phyloP scores from a whole-genome alignment of 2,329 filamentous ascomycete species.

The Tolypocladium amazonense region DNA sequence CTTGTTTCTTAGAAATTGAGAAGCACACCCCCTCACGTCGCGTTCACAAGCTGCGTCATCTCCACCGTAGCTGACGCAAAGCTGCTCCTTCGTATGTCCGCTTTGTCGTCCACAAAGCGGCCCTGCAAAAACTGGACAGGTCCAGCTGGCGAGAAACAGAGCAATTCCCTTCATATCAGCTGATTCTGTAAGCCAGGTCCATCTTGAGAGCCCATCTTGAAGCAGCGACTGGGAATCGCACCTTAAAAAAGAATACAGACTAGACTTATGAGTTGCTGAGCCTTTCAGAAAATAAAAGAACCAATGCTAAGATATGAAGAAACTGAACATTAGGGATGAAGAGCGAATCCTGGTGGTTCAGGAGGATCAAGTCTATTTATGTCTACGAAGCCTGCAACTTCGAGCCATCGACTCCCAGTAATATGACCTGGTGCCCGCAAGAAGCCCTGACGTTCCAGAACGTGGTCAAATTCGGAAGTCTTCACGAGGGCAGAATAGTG shows the following conservation, averaged over 20 bases:
- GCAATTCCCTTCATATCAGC: not conserved
- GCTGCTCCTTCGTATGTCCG: not conserved
- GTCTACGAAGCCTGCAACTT: too few relatives aligned
- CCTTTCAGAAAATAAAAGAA: too few relatives aligned
- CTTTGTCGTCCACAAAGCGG: not conserved
- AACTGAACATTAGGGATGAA: too few relatives aligned
- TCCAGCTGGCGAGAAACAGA: not conserved
- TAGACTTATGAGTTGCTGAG: too few relatives aligned
- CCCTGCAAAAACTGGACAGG: not conserved
- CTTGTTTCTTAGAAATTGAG: not conserved
- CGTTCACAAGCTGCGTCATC: not conserved
- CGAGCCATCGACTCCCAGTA: too few relatives aligned
- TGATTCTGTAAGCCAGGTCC: not conserved
- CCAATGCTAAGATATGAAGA: too few relatives aligned
- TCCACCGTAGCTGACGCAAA: not conserved
- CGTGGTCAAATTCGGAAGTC: too few relatives aligned
- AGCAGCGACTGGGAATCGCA: not conserved
- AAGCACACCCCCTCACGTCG: not conserved
- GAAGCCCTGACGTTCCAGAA: too few relatives aligned
- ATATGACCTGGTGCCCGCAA: too few relatives aligned
- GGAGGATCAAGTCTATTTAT: too few relatives aligned
- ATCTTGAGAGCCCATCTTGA: not conserved
- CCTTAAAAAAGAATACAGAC: too few relatives aligned
- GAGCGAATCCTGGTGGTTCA: too few relatives aligned
- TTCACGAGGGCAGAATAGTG: not conserved